Percentiles rank a stretch among this genome's conserved stretches.
Evolutionary conservation across 192 early-diverging fungal genomes (phyloP).

Genomic region (Coemansia sp.): DNA sequence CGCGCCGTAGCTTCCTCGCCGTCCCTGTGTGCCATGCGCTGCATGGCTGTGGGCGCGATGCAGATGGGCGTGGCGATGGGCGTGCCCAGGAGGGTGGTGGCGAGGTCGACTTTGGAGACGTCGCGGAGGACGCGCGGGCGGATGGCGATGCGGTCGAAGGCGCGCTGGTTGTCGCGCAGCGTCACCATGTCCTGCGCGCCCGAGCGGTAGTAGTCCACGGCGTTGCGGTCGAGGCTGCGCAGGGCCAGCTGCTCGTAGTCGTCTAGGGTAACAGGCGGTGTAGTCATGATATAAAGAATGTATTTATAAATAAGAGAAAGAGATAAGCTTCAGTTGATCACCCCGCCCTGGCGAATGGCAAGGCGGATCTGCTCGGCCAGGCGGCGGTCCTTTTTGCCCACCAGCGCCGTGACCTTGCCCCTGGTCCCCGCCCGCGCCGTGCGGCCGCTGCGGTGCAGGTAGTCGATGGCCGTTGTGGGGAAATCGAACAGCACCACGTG

Average conservation of each 20-base stretch:
- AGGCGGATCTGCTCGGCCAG: conserved; percentile 51
- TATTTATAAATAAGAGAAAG: background rate
- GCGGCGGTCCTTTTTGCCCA: conserved; percentile 68
- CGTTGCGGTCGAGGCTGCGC: conserved; percentile 35
- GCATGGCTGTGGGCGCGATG: conserved; percentile 80
- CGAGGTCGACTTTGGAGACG: conserved; percentile 62
- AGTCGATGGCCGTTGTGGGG: conserved; percentile 87
- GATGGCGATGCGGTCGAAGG: conserved; percentile 47
- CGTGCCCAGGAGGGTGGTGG: conserved; percentile 59
- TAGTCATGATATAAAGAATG: background rate
- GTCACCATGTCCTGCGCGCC: conserved; percentile 58
- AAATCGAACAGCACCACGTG: conserved; percentile 93
- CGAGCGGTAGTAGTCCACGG: conserved; percentile 55
- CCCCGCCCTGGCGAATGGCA: conserved; percentile 51
- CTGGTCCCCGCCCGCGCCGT: conserved; percentile 80
- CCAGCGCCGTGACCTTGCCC: conserved; percentile 81
- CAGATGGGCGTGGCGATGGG: conserved; percentile 66
- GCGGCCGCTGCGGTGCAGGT: conserved; percentile 88
- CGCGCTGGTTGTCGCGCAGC: conserved; percentile 44
- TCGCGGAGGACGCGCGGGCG: conserved; percentile 71
- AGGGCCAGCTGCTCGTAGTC: conserved; percentile 48
- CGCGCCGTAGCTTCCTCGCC: conserved; percentile 66
- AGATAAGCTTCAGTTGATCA: conserved; percentile 26
- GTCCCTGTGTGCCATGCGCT: conserved; percentile 65
- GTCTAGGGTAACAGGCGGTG: conserved; percentile 33